A percentile compares a stretch with the other conserved stretches of the same genome.
phyloP scores from a whole-genome alignment of 257 asterid species.

The Mitragyna speciosa region DNA sequence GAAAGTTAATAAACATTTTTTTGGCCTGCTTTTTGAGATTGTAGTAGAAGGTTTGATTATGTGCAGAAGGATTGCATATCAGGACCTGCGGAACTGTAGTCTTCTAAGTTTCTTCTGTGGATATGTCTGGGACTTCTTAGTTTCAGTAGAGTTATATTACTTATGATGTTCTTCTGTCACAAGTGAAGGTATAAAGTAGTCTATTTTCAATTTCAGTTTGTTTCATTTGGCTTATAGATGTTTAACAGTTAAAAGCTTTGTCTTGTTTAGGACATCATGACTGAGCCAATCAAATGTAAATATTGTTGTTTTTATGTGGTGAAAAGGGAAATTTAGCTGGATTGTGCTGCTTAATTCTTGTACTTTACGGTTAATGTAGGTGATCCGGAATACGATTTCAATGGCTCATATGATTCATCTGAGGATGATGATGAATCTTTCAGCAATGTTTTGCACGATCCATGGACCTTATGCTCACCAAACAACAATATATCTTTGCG shows the following conservation, averaged over 20 bases:
- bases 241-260: background rate
- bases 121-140: background rate
- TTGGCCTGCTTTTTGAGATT: background rate
- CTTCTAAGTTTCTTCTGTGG: background rate
- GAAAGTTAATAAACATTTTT: background rate
- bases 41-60: background rate
- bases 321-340: background rate
- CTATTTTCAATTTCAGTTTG: background rate
- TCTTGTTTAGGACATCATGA: background rate
- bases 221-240: background rate
- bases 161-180: background rate
- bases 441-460: slow-evolving; percentile 29
- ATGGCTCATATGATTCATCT: slow-evolving; percentile 22
- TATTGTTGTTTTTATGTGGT: background rate
- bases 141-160: background rate
- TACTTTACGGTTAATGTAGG: slow-evolving; percentile 43
- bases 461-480: slow-evolving; percentile 41
- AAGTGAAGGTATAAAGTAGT: background rate
- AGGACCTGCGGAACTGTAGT: background rate
- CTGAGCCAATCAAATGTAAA: background rate
- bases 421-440: background rate
- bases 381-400: slow-evolving; percentile 47
- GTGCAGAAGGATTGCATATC: background rate
- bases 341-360: slow-evolving; percentile 1
- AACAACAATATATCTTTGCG: slow-evolving; percentile 32